A percentile compares a stretch with the other conserved stretches of the same genome.
These are phyloP conservation scores for Przewalskia tangutica DNA, from an alignment of 257 asterid genomes.

Conservation along the genomic window DNA sequence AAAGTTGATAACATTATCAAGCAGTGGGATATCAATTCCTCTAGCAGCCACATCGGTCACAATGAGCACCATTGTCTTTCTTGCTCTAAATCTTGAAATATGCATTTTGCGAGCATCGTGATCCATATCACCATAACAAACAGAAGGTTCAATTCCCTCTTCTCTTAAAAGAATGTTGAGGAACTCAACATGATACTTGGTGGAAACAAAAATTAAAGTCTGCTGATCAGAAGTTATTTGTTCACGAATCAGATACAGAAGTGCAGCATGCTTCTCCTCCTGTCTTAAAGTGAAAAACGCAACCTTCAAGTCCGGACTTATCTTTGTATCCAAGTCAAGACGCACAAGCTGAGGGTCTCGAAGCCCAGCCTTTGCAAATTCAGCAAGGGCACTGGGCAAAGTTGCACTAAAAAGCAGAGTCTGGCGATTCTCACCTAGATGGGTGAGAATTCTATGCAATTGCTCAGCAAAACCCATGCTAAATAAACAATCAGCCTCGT, in stretches of 20 bases:
- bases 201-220: conserved; percentile 74
- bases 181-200: conserved; percentile 90
- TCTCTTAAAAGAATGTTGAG: conserved; percentile 49
- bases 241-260: conserved; percentile 76
- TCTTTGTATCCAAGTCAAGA: conserved; percentile 87
- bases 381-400: conserved; percentile 90
- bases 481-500: conserved; percentile 94
- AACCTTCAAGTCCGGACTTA: conserved; percentile 81
- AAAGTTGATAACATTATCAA: conserved; percentile 84
- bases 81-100: conserved; percentile 64
- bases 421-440: conserved; percentile 80
- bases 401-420: conserved; percentile 95
- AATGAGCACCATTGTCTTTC: conserved; percentile 81
- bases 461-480: conserved; percentile 95
- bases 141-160: conserved; percentile 80
- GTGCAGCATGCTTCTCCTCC: conserved; percentile 78
- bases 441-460: conserved; percentile 58
- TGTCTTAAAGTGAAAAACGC: conserved; percentile 71
- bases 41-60: conserved; percentile 99
- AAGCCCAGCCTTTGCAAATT: conserved; percentile 95
- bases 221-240: conserved; percentile 63
- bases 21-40: conserved; percentile 94
- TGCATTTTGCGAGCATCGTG: conserved; percentile 87
- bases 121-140: conserved; percentile 99
- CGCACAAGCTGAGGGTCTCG: conserved; percentile 90